These are phyloP conservation scores for Fusarium devonianum DNA, from an alignment of 2,329 filamentous ascomycete species.

Conservation along the genomic window DNA sequence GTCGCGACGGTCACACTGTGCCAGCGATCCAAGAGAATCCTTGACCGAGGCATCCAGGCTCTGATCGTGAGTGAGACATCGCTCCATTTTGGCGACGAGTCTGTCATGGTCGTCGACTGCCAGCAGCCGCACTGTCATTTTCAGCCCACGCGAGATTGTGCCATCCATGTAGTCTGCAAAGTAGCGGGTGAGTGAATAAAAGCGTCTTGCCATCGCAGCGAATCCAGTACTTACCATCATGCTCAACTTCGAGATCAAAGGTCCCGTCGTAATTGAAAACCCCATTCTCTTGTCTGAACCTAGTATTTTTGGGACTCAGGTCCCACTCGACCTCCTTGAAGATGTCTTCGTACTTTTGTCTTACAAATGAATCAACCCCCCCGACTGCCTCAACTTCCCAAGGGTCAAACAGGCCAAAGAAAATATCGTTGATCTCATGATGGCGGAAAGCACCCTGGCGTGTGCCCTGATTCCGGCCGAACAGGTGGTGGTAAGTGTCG, in stretches of 20 bases:
- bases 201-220: no score
- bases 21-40: neutral
- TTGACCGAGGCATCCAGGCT: neutral
- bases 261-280: neutral
- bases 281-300: neutral
- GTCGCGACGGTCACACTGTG: neutral
- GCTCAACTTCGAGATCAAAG: neutral
- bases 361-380: constrained; percentile 23
- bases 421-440: constrained; percentile 12
- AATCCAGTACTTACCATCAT: neutral
- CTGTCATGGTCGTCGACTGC: neutral
- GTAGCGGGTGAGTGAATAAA: neutral
- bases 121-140: neutral
- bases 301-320: neutral
- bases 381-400: constrained; percentile 28
- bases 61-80: neutral
- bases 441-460: constrained; percentile 1
- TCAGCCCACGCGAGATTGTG: neutral
- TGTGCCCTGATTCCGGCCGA: constrained; percentile 9
- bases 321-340: constrained; percentile 12
- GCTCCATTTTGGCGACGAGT: neutral
- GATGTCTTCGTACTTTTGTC: constrained; percentile 11
- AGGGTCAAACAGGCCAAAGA: constrained; percentile 20
- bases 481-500: constrained; percentile 23
- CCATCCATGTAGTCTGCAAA: neutral